phyloP scores from a whole-genome alignment of 768 basidiomycete genomes.

The Naganishia onofrii region DNA sequence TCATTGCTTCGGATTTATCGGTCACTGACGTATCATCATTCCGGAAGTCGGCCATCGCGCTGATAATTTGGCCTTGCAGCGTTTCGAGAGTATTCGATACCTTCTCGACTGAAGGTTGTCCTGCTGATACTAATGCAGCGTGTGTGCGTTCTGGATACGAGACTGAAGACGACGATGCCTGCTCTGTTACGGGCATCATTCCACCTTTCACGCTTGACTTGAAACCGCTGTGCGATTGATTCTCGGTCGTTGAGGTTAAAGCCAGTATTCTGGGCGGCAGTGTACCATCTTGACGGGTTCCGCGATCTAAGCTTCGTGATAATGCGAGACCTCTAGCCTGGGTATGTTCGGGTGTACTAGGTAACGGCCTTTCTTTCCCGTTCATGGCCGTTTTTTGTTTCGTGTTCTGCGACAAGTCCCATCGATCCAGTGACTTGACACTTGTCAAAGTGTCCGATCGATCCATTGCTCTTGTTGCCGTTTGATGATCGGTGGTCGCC shows the following conservation, averaged over 20 bases:
- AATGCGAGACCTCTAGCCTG: constrained; percentile 38
- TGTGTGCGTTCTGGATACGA: neutral
- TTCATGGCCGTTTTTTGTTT: neutral
- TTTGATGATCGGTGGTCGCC: neutral
- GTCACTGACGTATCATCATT: neutral
- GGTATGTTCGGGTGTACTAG: neutral
- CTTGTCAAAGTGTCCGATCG: constrained; percentile 47
- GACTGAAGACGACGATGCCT: neutral
- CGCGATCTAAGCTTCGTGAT: constrained; percentile 48
- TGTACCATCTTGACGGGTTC: neutral
- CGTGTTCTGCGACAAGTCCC: constrained; percentile 29
- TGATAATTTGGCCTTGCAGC: neutral
- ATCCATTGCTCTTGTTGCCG: constrained; percentile 22
- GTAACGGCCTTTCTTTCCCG: neutral
- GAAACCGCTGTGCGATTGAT: neutral
- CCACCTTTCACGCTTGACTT: neutral
- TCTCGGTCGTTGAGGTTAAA: neutral
- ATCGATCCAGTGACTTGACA: constrained; percentile 43
- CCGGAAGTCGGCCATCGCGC: neutral
- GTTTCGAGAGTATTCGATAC: neutral
- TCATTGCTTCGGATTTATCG: no score
- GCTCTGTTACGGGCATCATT: neutral
- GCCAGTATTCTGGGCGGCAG: neutral
- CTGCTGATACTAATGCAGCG: neutral
- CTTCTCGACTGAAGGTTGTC: neutral